These are phyloP conservation scores for Globisporangium barbulae DNA, from an alignment of 352 stramenopile genomes.

Conservation along the genomic window DNA sequence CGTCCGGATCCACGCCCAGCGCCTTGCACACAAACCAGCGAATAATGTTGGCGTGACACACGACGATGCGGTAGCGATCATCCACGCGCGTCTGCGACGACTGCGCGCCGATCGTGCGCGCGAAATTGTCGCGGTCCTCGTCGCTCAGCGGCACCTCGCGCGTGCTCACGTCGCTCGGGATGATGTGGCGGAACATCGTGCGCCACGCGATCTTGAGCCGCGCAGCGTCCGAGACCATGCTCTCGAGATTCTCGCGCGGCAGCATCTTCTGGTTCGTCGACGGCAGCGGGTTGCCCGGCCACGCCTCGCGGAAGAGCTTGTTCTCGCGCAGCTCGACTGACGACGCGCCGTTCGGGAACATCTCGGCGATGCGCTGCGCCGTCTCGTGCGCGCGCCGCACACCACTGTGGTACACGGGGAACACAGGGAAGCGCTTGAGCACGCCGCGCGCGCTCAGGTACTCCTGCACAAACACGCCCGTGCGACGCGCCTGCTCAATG, in stretches of 20 bases:
- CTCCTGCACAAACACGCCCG: conserved; percentile 45
- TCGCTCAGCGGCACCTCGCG: conserved; percentile 25
- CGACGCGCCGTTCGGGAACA: conserved; percentile 30
- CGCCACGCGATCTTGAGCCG: conserved; percentile 62
- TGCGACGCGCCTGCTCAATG: conserved; percentile 40
- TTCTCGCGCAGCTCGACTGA: conserved; percentile 50
- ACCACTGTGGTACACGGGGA: conserved; percentile 60
- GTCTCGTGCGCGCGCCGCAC: conserved; percentile 52
- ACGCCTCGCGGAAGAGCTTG: conserved; percentile 67
- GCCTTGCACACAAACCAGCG: conserved; percentile 69
- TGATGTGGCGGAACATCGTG: conserved; percentile 64
- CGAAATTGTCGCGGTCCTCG: conserved; percentile 27
- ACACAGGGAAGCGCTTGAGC: conserved; percentile 52
- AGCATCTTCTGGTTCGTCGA: conserved; percentile 63
- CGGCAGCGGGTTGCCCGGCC: conserved; percentile 60
- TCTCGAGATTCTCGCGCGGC: conserved; percentile 64
- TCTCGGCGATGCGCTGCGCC: conserved; percentile 36
- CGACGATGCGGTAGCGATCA: conserved; percentile 53
- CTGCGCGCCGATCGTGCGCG: conserved; percentile 24
- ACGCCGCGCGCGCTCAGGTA: conserved; percentile 46
- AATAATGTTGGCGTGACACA: conserved; percentile 75
- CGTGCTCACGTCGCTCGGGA: conserved; percentile 45
- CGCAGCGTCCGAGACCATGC: conserved; percentile 68
- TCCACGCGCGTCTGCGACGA: conserved; percentile 31
- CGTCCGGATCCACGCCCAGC: conserved; percentile 57